Base-by-base conservation (phyloP, 805 yeast genomes). In the Lachancea lanzarotensis region DNA sequence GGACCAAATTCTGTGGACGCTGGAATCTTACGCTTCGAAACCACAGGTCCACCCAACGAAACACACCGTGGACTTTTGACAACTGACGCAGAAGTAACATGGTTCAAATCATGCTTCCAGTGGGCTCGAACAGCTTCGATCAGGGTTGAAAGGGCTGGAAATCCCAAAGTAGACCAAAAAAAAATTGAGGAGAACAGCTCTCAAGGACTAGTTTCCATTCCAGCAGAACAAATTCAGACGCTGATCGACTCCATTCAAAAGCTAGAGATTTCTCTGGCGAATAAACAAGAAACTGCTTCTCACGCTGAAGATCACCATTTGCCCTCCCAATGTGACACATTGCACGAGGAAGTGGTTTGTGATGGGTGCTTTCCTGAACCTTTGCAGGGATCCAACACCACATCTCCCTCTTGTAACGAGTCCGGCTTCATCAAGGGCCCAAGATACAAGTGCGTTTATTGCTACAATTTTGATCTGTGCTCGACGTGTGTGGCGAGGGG, bases 391-490 rank as follows among this genome's bases (percentile, higher is more conserved):
- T 4, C 16, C n/a, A 11, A 26, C 8, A 17, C 39, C 26, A 9
- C 32, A 3, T n/a, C 25, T 32, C 30, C 15, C 3, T n/a, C 18
- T 25, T 38, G 35, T 13, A 20, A 45, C 17, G 42, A 36, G 4
- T 45, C 43, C 13, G 48, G 46, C 4, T 38, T 38, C 31, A 60
- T 67, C 43, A 47, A 22, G 18, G 81, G 81, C 3, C 52, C 57
- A 3, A 69, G 81, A 34, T 75, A 60, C 60, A 68, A 67, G 48
- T 78, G 82, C 53, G 53, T 69, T 40, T 62, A 63, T 16, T 78
- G 82, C 54, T 55, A 61, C 5, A 73, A 78, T 52, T 75, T 63
- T 57, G 80, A 76, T 56, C 59, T 74, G 45, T 76, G 82, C 57
- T 60, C 62, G 17, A 25, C 39, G 1, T 69, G 74, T 46, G 60